These are phyloP conservation scores for Clarkia xantiana DNA, from an alignment of 345 rosid genomes.

Conservation along the genomic window DNA sequence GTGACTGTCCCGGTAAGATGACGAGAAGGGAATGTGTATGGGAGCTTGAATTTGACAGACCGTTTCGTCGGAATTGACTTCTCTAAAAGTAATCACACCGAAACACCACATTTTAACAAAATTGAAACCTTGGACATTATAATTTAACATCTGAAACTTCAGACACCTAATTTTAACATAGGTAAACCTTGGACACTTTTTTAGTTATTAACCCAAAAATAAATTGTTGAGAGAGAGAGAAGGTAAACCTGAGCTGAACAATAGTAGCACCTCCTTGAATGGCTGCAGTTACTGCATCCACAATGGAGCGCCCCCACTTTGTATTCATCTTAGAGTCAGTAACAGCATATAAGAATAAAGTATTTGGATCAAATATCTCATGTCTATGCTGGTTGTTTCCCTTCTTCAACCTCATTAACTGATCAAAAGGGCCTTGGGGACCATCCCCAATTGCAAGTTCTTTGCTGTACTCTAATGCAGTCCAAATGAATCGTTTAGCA, in stretches of 20 bases:
- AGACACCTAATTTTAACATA: too few species aligned
- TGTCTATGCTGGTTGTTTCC: constrained; percentile 17
- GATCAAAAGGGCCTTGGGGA: constrained; percentile 89
- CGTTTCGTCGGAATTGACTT: too few species aligned
- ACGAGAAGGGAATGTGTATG: too few species aligned
- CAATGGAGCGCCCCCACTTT: constrained; percentile 61
- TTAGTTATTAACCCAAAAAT: too few species aligned
- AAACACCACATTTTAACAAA: too few species aligned
- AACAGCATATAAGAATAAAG: constrained; percentile 73
- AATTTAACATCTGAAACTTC: too few species aligned
- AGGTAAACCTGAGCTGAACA: constrained; percentile 58
- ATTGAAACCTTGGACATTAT: too few species aligned
- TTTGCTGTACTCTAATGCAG: constrained; percentile 61
- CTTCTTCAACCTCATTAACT: constrained; percentile 52
- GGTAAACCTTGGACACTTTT: too few species aligned
- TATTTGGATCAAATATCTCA: constrained; percentile 37
- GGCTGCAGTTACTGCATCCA: constrained; percentile 56
- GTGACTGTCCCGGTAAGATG: too few species aligned
- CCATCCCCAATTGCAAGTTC: constrained; percentile 72
- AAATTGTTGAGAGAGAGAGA: constrained; percentile 4
- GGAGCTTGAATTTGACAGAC: too few species aligned
- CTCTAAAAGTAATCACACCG: too few species aligned
- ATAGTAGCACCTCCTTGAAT: constrained; percentile 87
- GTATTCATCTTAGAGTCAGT: constrained; percentile 74
- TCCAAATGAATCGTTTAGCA: constrained; percentile 55